Evolutionary conservation across 768 basidiomycete species (phyloP), one percentile per base, ranked within the genome.

Genomic region (Pleurotus pulmonarius): DNA sequence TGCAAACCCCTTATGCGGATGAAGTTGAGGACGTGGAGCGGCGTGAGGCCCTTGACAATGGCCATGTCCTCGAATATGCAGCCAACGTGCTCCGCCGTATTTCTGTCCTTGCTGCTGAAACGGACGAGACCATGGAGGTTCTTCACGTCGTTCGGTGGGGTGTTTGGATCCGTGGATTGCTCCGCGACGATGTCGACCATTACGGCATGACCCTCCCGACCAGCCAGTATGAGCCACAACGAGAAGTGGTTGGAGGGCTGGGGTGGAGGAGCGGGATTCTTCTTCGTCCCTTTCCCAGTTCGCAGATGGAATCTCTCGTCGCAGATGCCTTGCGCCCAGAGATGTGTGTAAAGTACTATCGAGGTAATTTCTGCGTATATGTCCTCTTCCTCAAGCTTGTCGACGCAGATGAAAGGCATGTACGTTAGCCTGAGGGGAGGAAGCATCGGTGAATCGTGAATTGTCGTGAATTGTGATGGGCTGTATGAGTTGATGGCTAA

Each of bases 201-300:
- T 8, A 65, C 60, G 15, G 58, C 41, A 16, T 57, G 48, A 13
- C 16, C 20, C 5, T 29, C 55, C 11, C 15, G 7, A 3, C 37
- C 56, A 12, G 51, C 61, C 15, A 62, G 58, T 12, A 43, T 54
- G 7, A 65, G 55, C 60, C 61, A 62, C n/a, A 64, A 22, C 7
- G 63, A 61, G 49, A 60, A 66, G 46, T 66, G 65, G 47, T 66
- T 66, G 5, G 61, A 60, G 0, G 57, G 49, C 9, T 59, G 60
- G 4, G 56, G 60, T n/a, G 44, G 56, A 12, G 55, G 46, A 7
- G 61, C 57, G 15, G 18, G 39, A 22, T 49, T 43, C 9, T 46
- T 20, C 41, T 55, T 58, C 12, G 57, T 55, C 9, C 9, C 38
- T n/a, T 39, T n/a, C 4, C 6, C 37, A 12, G n/a, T 15, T 5